Base-by-base conservation (phyloP, 1,284 basidiomycete genomes). In the Inonotus obliquus region DNA sequence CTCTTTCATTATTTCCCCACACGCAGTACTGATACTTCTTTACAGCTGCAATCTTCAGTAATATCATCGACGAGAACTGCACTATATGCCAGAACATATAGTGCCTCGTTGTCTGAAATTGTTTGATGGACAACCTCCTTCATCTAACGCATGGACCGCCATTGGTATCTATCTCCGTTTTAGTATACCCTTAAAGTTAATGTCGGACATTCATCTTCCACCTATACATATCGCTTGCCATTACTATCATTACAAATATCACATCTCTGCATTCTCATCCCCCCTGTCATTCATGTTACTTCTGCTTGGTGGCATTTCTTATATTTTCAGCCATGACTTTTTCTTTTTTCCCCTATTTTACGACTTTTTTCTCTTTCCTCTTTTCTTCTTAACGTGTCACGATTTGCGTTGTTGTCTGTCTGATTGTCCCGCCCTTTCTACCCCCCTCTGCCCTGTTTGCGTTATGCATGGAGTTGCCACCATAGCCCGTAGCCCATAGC, bases 41-140 rank as follows among this genome's bases (percentile, higher is more conserved):
- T 67, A 52, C 67, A 91, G 89, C 89, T 62, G 80, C 80, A 67
- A 74, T 80, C 59, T 81, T 90, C 77, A 85, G 81, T 65, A 75
- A 79, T 64, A 76, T 69, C 66, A 73, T 89, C 69, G 77, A 79
- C 66, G 73, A 88, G 70, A 76, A 81, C 65, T 91, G 89, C 78
- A 75, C 79, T 55, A 75, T 91, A 69, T 91, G 89, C 51, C 62
- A 63, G 54, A 60, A 51, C 52, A 56, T 63, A 48, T 63, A 60
- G 48, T 55, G 29, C n/a, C 29, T 53, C 52, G 25, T 6, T 45
- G n/a, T 25, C 29, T 25, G 49, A 19, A 21, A 21, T 44, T 21
- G 25, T 27, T 37, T 19, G 19, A 59, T 32, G 37, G 48, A 59
- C 57, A 44, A 21, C 32, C 14, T 32, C n/a, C 41, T 21, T 54